These are phyloP conservation scores for Phytophthora ohioensis DNA, from an alignment of 352 stramenopile species.

Conservation along the genomic window DNA sequence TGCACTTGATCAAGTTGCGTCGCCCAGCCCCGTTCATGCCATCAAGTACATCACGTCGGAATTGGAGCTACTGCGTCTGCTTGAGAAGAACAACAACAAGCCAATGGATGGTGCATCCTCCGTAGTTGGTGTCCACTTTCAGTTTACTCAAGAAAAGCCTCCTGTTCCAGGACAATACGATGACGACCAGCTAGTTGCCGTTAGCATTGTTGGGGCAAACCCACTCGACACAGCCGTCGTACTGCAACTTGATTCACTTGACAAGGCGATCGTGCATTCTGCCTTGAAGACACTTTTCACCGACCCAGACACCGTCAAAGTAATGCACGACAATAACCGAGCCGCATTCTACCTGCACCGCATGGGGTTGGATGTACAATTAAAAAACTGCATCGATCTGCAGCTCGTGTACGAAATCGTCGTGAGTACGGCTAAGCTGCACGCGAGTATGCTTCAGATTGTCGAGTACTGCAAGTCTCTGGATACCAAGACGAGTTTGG, in stretches of 20 bases:
- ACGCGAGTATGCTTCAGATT: background rate
- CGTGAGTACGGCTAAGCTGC: background rate
- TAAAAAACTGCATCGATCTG: slow-evolving; percentile 34
- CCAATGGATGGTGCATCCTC: background rate
- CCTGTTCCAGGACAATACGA: background rate
- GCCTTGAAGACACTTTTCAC: slow-evolving; percentile 11
- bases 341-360: slow-evolving; percentile 11
- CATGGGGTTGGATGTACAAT: background rate
- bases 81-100: slow-evolving; percentile 3
- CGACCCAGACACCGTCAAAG: slow-evolving; percentile 23
- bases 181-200: slow-evolving; percentile 3
- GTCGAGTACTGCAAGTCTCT: background rate
- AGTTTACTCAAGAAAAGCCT: slow-evolving; percentile 3
- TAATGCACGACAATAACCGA: slow-evolving; percentile 22
- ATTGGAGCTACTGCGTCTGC: background rate
- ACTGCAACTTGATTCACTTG: slow-evolving; percentile 14
- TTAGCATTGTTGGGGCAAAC: background rate
- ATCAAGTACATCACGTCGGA: background rate
- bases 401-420: slow-evolving; percentile 14
- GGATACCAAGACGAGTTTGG: background rate
- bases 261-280: background rate
- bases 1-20: background rate
- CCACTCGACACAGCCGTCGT: slow-evolving; percentile 10
- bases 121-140: slow-evolving; percentile 17
- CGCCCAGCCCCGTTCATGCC: background rate